Evolutionary conservation across 306 rosid genomes (phyloP), one percentile per base, ranked within the genome.

Genomic region (Trichosanthes cucumerina): DNA sequence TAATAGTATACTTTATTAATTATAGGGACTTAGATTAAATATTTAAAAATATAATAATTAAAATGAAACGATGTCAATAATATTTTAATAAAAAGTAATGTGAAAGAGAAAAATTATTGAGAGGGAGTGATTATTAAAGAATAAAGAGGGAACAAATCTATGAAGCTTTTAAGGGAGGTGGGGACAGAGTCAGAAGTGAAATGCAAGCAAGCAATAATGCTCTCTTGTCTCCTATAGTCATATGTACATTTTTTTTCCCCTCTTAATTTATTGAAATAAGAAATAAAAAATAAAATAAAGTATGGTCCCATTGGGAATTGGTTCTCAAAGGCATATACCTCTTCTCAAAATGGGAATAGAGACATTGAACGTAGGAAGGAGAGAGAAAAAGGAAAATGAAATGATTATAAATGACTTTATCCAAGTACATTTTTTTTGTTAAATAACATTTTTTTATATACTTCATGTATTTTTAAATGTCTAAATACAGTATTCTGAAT

Each of bases 181-280:
- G 74, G 73, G 74, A 66, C 47, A 66, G 36, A 4, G 26, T 66
- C 24, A 66, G 74, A 66, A 66, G 74, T 66, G 49, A 38, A 66
- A 70, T 70, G 36, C 76, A 70, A 70, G 74, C 28, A 66, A 66
- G 9, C 74, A 66, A 70, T 43, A 70, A 70, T 70, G 53, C 75
- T 70, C 34, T 70, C 76, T 66, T 38, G 38, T 70, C 76, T 70
- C 56, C 76, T 70, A 23, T n/a, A n/a, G n/a, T n/a, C n/a, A n/a
- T n/a, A n/a, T 70, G 1, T 5, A 12, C 76, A 34, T 23, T 65
- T 65, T 57, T 59, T 13, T 60, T 2, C 13, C n/a, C 10, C 69
- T 63, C 13, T 33, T 19, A 66, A 38, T 28, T 36, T 9, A 66
- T 65, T 33, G 11, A 65, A 34, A 18, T 6, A 14, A 38, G 11